A percentile compares a stretch with the other conserved stretches of the same genome.
These are phyloP conservation scores for Trematosphaeria pertusa DNA, from an alignment of 2,329 filamentous ascomycete genomes.

Conservation along the genomic window DNA sequence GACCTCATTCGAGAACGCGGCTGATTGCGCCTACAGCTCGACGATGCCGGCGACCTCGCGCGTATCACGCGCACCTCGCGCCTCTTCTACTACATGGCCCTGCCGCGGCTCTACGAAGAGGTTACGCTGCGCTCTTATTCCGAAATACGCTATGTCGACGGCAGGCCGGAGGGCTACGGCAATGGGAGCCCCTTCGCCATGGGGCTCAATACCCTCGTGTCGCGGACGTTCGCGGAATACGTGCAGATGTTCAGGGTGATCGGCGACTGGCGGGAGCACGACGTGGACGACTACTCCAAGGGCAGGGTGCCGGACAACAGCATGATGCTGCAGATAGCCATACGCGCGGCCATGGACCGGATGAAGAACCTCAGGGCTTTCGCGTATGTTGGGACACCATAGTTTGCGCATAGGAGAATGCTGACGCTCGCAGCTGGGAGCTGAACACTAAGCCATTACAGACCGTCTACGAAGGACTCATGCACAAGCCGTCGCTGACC, in stretches of 20 bases:
- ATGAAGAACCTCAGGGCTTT: conserved; percentile 64
- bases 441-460: conserved; percentile 66
- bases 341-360: conserved; percentile 65
- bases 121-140: conserved; percentile 65
- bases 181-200: conserved; percentile 68
- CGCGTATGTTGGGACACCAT: conserved; percentile 44
- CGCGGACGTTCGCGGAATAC: conserved; percentile 60
- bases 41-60: conserved; percentile 65
- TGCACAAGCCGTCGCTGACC: conserved; percentile 57
- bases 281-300: conserved; percentile 64
- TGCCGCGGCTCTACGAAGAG: conserved; percentile 65
- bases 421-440: conserved; percentile 59
- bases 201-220: conserved; percentile 68
- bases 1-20: conserved; percentile 17
- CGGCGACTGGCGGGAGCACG: conserved; percentile 65
- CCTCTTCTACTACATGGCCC: conserved; percentile 69
- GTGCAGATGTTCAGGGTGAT: conserved; percentile 60
- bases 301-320: conserved; percentile 68
- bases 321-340: conserved; percentile 68
- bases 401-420: not conserved
- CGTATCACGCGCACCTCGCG: conserved; percentile 66
- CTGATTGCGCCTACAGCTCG: conserved; percentile 52
- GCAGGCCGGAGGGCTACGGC: conserved; percentile 67
- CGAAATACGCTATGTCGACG: conserved; percentile 64
- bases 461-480: conserved; percentile 65